Conservation (phyloP, 2,329 filamentous ascomycete genomes). For the Penicillium nordicum region DNA sequence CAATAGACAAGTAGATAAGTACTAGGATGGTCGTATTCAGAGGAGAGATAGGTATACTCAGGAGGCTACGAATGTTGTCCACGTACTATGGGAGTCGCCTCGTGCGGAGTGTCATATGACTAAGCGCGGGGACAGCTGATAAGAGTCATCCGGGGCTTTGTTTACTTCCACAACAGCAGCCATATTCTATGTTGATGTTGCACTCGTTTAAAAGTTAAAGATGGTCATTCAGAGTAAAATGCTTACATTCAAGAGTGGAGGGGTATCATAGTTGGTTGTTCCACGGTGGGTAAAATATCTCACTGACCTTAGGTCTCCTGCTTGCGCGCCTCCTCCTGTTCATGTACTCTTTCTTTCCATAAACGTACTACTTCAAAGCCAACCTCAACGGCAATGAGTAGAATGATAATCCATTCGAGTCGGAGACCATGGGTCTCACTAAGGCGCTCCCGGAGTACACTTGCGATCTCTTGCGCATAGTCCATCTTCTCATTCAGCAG, state of each 20-base stretch:
- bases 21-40: not conserved
- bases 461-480: conserved; percentile 93
- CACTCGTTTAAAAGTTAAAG: not conserved
- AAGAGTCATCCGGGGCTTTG: not conserved
- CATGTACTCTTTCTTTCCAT: conserved; percentile 58
- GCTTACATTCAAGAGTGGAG: conserved; percentile 9
- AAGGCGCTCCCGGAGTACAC: conserved; percentile 78
- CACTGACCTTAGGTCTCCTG: not conserved
- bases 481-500: conserved; percentile 96
- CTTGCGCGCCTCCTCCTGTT: conserved; percentile 29
- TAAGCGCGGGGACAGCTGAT: conserved; percentile 7
- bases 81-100: not conserved
- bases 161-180: not conserved
- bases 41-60: not conserved
- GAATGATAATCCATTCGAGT: conserved; percentile 93
- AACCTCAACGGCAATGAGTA: conserved; percentile 89
- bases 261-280: conserved; percentile 16
- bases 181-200: no score
- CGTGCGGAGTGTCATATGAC: conserved; percentile 4
- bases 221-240: not conserved
- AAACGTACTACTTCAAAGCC: conserved; percentile 76
- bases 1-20: not conserved
- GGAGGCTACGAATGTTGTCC: not conserved
- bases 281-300: not conserved
- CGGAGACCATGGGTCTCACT: conserved; percentile 86